Percentiles rank a stretch among this genome's conserved stretches.
These are phyloP conservation scores for Pleurotus tuoliensis DNA, from an alignment of 768 basidiomycete genomes.

Conservation along the genomic window DNA sequence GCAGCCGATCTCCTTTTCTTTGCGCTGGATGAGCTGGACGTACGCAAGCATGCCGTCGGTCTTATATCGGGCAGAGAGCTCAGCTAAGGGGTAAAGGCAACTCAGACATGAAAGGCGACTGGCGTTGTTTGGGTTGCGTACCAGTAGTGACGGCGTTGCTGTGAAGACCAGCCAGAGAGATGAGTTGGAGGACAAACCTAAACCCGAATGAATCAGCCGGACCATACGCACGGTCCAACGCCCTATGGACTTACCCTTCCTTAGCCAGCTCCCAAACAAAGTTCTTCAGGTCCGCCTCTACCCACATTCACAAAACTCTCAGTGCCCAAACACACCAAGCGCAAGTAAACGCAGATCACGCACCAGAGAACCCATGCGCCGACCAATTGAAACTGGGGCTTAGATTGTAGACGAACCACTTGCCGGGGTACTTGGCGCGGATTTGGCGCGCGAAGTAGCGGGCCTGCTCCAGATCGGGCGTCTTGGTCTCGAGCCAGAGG, in stretches of 20 bases:
- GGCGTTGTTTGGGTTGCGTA: conserved; percentile 23
- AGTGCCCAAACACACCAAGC: too few species aligned
- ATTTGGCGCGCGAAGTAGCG: conserved; percentile 74
- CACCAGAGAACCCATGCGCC: conserved; percentile 73
- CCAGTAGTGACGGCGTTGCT: conserved; percentile 77
- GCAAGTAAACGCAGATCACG: conserved; percentile 1
- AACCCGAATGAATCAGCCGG: conserved; percentile 7
- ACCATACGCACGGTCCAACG: not conserved
- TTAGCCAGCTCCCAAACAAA: conserved; percentile 90
- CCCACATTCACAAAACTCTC: too few species aligned
- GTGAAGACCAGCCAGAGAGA: conserved; percentile 89
- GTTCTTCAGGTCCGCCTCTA: conserved; percentile 72
- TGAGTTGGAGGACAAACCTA: conserved; percentile 84
- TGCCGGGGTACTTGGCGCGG: conserved; percentile 65
- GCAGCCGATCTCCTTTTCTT: conserved; percentile 84
- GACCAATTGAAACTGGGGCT: conserved; percentile 95
- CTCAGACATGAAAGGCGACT: not conserved
- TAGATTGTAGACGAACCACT: conserved; percentile 92
- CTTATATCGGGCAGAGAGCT: conserved; percentile 77
- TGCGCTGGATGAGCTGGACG: conserved; percentile 81
- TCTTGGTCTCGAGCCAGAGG: conserved; percentile 90
- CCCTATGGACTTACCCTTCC: conserved; percentile 55
- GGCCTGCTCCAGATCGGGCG: conserved; percentile 80
- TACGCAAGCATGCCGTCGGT: conserved; percentile 92
- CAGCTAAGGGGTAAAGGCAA: conserved; percentile 39